phyloP scores from a whole-genome alignment of 2,329 filamentous ascomycete species.

The Xylariaceae sp. region DNA sequence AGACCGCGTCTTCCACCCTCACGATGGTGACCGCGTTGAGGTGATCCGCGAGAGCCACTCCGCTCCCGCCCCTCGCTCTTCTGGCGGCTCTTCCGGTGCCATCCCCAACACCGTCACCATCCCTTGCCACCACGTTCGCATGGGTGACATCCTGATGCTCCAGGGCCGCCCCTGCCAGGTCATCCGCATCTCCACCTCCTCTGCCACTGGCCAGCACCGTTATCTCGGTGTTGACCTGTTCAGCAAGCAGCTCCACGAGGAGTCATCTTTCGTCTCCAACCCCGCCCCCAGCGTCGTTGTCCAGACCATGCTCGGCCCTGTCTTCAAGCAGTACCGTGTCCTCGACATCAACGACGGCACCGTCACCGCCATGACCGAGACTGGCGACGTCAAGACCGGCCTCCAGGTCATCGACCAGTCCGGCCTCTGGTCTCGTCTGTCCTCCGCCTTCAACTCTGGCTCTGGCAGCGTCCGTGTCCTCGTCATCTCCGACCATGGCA shows the following conservation, averaged over 20 bases:
- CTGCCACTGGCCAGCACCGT: constrained; percentile 97
- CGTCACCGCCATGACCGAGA: constrained; percentile 98
- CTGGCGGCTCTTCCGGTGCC: constrained; percentile 31
- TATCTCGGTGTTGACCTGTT: constrained; percentile 99
- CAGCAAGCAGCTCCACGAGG: constrained; percentile 99
- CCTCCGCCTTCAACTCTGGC: constrained; percentile 82
- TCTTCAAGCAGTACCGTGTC: constrained; percentile 99
- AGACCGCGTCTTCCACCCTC: constrained; percentile 50
- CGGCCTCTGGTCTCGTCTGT: constrained; percentile 77
- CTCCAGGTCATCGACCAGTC: constrained; percentile 94
- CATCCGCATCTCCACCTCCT: constrained; percentile 98
- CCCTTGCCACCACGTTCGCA: constrained; percentile 98
- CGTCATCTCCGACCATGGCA: constrained; percentile 89
- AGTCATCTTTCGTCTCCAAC: constrained; percentile 97
- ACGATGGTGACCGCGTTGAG: constrained; percentile 45
- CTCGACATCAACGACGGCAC: constrained; percentile 86
- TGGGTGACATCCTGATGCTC: constrained; percentile 97
- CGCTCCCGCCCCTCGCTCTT: constrained; percentile 26
- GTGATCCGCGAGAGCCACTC: constrained; percentile 44
- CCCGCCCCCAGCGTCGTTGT: constrained; percentile 94
- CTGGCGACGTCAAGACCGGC: constrained; percentile 95
- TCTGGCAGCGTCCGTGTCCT: constrained; percentile 92
- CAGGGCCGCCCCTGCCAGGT: constrained; percentile 99
- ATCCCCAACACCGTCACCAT: constrained; percentile 89
- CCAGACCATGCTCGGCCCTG: constrained; percentile 98